Base-by-base conservation (phyloP, 805 yeast species). In the Pichia californica region DNA sequence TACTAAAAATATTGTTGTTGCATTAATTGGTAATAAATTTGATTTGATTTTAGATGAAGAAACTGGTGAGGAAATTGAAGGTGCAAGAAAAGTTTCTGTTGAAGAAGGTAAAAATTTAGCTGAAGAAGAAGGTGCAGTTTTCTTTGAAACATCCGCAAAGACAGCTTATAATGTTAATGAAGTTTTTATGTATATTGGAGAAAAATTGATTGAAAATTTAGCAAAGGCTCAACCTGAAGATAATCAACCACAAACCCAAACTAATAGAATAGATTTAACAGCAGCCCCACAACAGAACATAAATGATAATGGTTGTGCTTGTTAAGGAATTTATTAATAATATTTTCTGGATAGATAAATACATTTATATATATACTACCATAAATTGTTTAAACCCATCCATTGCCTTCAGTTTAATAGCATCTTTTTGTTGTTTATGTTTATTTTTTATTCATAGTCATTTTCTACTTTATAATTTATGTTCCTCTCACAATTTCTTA, bases 131-230 rank as follows among this genome's bases (percentile, higher is more conserved):
- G 88, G 85, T 2, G 69, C 93, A 46, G 67, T 93, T 51, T 91
- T 91, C 59, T 91, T 86, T 59, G 99, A 91, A 68, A 88, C 97
- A 7, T 81, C 93, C 60, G 99, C 99, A 18, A 91, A 91, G 69
- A 80, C 94, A 4, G 84, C 91, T 15, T 73, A 74, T 56, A 88
- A 89, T 57, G 96, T 91, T 31, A 87, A 84, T 57, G 95, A 91
- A 50, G 95, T 91, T 43, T 91, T 91, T 61, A 68, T 87, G 58
- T 91, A 87, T 14, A 86, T 91, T 51, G 99, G 96, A 36, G 79
- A 80, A 47, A 82, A 83, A 67, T 84, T 91, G 43, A 96, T 97
- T 46, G 63, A 62, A 43, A 51, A 54, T 45, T 27, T 55, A 4
- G 43, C 44, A 10, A 51, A 53, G 8, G 33, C 42, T 4, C 36